phyloP scores from a whole-genome alignment of 2,329 filamentous ascomycete species.

The Colletotrichum magnum region DNA sequence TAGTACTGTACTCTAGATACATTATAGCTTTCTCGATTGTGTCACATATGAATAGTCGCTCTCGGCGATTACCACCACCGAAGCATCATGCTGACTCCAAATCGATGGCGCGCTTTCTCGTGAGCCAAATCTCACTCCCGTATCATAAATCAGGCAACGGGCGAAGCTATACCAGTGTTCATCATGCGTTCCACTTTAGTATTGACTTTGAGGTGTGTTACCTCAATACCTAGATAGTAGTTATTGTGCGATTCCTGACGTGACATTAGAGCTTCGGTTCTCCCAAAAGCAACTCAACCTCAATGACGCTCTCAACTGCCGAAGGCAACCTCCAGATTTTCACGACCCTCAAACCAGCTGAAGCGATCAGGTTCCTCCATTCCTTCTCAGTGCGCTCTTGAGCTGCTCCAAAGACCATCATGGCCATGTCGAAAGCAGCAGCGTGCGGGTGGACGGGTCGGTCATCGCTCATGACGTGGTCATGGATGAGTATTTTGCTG shows the following conservation, averaged over 20 bases:
- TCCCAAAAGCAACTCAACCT: conserved; percentile 7
- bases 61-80: neutral
- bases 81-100: neutral
- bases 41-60: too few relatives aligned
- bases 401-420: conserved; percentile 23
- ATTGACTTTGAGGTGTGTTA: too few relatives aligned
- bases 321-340: conserved; percentile 23
- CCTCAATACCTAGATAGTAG: too few relatives aligned
- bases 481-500: conserved; percentile 54
- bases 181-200: conserved; percentile 17
- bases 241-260: too few relatives aligned
- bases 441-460: conserved; percentile 40
- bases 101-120: neutral
- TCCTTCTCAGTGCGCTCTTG: conserved; percentile 23
- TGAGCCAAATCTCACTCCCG: conserved; percentile 11
- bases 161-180: neutral
- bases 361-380: conserved; percentile 17
- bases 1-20: too few relatives aligned
- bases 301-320: conserved; percentile 12
- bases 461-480: conserved; percentile 53
- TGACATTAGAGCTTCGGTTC: conserved; percentile 49
- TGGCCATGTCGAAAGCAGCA: conserved; percentile 6
- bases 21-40: too few relatives aligned
- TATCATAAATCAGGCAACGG: conserved; percentile 15
- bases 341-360: conserved; percentile 22